A percentile compares a stretch with the other conserved stretches of the same genome.
Conservation (phyloP, 805 yeast species). For the Schizosaccharomyces octosporus region DNA sequence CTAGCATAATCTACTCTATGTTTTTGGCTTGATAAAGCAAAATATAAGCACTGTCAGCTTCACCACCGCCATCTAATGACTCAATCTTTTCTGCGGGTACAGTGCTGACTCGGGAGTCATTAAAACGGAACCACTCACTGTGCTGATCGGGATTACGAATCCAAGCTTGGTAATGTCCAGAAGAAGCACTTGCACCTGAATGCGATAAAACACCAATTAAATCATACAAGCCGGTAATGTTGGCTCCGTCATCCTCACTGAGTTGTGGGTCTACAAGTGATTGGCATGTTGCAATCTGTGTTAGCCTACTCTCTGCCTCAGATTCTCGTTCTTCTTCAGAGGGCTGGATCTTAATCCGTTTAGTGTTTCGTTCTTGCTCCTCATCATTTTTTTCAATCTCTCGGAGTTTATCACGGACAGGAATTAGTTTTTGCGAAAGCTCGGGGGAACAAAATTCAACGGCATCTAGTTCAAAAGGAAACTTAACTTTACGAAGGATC, state of each 20-base stretch:
- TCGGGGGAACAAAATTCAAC: conserved; percentile 68
- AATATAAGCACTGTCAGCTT: conserved; percentile 79
- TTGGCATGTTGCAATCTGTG: conserved; percentile 9
- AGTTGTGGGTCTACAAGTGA: conserved; percentile 19
- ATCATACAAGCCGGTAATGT: conserved; percentile 72
- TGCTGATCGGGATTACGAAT: conserved; percentile 36
- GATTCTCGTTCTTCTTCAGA: conserved; percentile 11
- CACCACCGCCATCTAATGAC: conserved; percentile 86
- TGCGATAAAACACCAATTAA: conserved; percentile 69
- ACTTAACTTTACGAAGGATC: conserved; percentile 77
- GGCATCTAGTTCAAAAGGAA: conserved; percentile 79
- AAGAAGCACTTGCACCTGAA: conserved; percentile 84
- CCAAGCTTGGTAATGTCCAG: conserved; percentile 91
- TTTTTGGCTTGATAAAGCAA: conserved; percentile 68
- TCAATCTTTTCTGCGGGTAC: conserved; percentile 70
- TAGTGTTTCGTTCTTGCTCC: conserved; percentile 48
- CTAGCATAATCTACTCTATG: conserved; percentile 13
- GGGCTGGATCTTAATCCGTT: conserved; percentile 24
- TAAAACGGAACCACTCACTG: conserved; percentile 78
- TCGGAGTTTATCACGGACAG: conserved; percentile 53
- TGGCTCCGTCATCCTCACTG: conserved; percentile 30
- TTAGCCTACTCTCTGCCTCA: conserved; percentile 5
- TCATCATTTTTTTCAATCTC: conserved; percentile 48
- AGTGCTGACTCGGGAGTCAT: conserved; percentile 65
- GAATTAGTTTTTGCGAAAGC: conserved; percentile 38